Conservation (phyloP, 306 rosid species). For the Ochetophila trinervis region DNA sequence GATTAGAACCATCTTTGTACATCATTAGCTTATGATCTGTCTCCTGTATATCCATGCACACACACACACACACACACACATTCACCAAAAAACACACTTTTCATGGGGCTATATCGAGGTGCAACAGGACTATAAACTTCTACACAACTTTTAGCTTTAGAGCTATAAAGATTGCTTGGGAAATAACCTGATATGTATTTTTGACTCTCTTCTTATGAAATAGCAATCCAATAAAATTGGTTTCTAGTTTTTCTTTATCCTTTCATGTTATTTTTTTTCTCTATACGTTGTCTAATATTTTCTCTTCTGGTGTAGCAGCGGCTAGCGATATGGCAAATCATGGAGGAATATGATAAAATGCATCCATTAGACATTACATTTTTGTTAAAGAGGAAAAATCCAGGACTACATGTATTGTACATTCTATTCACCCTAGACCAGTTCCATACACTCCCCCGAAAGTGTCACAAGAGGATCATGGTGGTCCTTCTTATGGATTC, state of each 20-base stretch:
- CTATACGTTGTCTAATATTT: not conserved
- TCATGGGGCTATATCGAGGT: too few species aligned
- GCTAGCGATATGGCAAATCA: conserved; percentile 46
- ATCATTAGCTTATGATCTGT: too few species aligned
- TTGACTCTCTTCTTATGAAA: too few species aligned
- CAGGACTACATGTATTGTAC: conserved; percentile 17
- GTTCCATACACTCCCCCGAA: conserved; percentile 14
- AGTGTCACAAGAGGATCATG: conserved; percentile 3
- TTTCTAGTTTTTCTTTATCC: not conserved
- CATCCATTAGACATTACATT: conserved; percentile 20
- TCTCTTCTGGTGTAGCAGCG: conserved; percentile 35
- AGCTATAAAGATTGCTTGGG: too few species aligned
- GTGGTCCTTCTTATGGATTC: not conserved
- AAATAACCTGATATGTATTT: too few species aligned
- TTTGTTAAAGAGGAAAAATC: conserved; percentile 21
- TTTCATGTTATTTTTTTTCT: not conserved
- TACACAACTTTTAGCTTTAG: too few species aligned
- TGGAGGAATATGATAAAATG: conserved; percentile 47
- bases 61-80: too few species aligned
- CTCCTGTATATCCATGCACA: too few species aligned
- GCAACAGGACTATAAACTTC: too few species aligned
- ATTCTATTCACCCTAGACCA: conserved; percentile 17
- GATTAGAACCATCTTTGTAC: too few species aligned
- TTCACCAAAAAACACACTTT: too few species aligned
- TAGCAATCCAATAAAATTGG: not conserved